These are phyloP conservation scores for Schizothecium vesticola DNA, from an alignment of 495 filamentous ascomycete species.

Conservation along the genomic window DNA sequence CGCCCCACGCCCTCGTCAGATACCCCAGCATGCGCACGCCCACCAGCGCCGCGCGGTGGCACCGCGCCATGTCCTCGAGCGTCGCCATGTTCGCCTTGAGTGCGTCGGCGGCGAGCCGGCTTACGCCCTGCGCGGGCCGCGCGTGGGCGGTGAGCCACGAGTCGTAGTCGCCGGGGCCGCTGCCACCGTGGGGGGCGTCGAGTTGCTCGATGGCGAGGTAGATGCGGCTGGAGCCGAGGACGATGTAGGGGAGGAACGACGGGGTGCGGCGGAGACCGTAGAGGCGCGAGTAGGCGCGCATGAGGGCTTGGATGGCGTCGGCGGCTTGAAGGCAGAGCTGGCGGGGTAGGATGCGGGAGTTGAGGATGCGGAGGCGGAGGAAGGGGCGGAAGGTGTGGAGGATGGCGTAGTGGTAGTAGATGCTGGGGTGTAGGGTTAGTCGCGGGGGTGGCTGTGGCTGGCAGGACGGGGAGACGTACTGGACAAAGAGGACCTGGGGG, in stretches of 20 bases:
- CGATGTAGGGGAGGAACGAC: conserved; percentile 54
- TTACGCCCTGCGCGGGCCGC: conserved; percentile 12
- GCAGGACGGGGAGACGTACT: conserved; percentile 43
- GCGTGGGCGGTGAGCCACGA: conserved; percentile 2
- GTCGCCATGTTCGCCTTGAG: conserved; percentile 42
- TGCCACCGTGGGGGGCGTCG: conserved; percentile 15
- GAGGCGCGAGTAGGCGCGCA: conserved; percentile 52
- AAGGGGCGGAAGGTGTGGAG: conserved; percentile 60
- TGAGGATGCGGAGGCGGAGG: conserved; percentile 53
- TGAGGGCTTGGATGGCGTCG: conserved; percentile 52
- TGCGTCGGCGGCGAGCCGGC: conserved; percentile 28
- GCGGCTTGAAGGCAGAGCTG: conserved; percentile 57
- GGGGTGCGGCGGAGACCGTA: conserved; percentile 54
- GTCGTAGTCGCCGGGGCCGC: not conserved
- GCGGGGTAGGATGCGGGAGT: conserved; percentile 52
- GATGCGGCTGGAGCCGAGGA: conserved; percentile 52
- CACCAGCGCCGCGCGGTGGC: conserved; percentile 53
- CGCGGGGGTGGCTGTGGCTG: not conserved
- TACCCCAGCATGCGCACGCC: conserved; percentile 52
- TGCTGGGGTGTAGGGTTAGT: conserved; percentile 36
- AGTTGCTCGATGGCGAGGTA: conserved; percentile 44
- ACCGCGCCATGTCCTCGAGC: conserved; percentile 50
- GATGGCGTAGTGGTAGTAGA: conserved; percentile 60
- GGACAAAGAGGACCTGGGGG: conserved; percentile 55
- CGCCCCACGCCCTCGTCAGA: conserved; percentile 51